These are phyloP conservation scores for Plantago lanceolata DNA, from an alignment of 305 asterid genomes.

Conservation along the genomic window DNA sequence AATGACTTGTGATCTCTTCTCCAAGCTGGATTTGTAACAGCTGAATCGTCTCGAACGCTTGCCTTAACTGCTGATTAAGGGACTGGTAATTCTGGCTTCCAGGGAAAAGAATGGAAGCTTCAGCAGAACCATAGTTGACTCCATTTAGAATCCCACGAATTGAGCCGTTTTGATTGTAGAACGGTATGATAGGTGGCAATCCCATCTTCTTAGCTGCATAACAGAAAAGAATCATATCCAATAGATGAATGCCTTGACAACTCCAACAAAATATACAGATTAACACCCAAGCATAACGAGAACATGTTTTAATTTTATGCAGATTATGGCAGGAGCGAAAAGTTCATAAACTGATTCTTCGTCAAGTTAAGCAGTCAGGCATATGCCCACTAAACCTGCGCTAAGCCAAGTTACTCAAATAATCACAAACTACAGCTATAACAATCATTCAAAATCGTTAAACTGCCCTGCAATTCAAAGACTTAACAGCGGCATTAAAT, in stretches of 20 bases:
- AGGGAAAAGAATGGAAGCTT: slow-evolving; percentile 48
- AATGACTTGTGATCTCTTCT: slow-evolving; percentile 30
- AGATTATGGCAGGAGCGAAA: too few relatives aligned
- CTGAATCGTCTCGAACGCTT: slow-evolving; percentile 51
- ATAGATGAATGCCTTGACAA: not conserved
- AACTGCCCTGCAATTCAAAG: too few relatives aligned
- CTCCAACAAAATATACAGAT: not conserved
- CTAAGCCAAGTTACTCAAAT: too few relatives aligned
- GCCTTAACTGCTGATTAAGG: slow-evolving; percentile 60
- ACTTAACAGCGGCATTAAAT: too few relatives aligned
- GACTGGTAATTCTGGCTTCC: slow-evolving; percentile 46
- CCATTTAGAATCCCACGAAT: slow-evolving; percentile 34
- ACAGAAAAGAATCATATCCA: not conserved
- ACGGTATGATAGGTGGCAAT: slow-evolving; percentile 41
- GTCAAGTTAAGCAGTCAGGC: too few relatives aligned
- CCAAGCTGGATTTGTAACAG: slow-evolving; percentile 57
- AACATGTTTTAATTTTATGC: too few relatives aligned
- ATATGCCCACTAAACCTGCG: too few relatives aligned
- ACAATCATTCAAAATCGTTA: too few relatives aligned
- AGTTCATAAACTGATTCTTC: too few relatives aligned
- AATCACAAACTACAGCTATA: too few relatives aligned
- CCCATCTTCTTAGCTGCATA: slow-evolving; percentile 60
- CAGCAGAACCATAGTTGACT: slow-evolving; percentile 56
- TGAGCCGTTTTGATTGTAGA: slow-evolving; percentile 57
- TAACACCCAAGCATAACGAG: not conserved